Evolutionary conservation across 768 basidiomycete genomes (phyloP), one percentile per base, ranked within the genome.

Genomic region (Naganishia antarctica): DNA sequence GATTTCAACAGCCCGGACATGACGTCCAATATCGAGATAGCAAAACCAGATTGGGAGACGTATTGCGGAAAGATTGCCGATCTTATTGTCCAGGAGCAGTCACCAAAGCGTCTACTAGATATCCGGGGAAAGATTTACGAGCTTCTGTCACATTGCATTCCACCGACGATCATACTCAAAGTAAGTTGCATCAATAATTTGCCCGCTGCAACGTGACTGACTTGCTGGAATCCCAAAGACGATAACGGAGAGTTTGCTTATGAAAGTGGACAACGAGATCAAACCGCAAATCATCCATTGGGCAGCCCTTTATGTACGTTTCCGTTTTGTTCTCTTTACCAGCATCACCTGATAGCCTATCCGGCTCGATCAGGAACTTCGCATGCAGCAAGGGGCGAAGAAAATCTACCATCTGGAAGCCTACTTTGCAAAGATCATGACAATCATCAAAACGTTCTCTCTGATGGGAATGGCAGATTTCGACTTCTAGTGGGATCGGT

Each of bases 11-110:
- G 89, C 61, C 88, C 89, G n/a, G 89, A 91, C 75, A 81, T 94
- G 41, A 83, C 85, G 4, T 88, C 89, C 32, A 80, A 87, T 41
- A 78, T 91, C 63, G 82, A 83, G 34, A 91, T 94, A 63, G 91
- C 92, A 15, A 92, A 97, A 78, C 92, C 96, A n/a, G 96, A 99
- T 73, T 99, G 96, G 96, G 96, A 99, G 77, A 89, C 88, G 12
- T 99, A 96, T 74, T 96, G 93, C 70, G 82, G 86, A 69, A 91
- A 91, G 74, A 86, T 97, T 12, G 92, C 88, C 15, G 91, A 93
- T 75, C 79, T 89, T 72, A 92, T 99, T 67, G 80, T 97, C 18
- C 82, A 84, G 66, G 91, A 96, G 71, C 96, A 99, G 78, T 85
- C 86, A 29, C 91, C 96, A 21, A 84, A 86, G 61, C 84, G 86